These are phyloP conservation scores for Mortierella sp. DNA, from an alignment of 371 early-diverging fungal species.

Conservation along the genomic window DNA sequence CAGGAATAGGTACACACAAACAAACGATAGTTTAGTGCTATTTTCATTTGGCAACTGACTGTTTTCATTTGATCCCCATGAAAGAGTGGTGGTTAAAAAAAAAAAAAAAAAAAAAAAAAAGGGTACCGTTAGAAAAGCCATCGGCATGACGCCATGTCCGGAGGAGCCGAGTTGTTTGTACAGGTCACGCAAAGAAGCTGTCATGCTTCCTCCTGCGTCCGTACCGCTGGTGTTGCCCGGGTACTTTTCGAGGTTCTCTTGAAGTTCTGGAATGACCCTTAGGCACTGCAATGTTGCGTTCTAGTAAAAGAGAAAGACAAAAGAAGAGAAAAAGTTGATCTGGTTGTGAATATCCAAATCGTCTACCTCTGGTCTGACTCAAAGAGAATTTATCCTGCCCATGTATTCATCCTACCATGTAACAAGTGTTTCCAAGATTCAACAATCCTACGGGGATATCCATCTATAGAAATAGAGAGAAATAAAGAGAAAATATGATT, in stretches of 20 bases:
- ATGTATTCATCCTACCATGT: slow-evolving; percentile 71
- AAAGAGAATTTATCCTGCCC: not conserved
- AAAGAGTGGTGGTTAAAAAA: not conserved
- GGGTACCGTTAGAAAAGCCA: slow-evolving; percentile 79
- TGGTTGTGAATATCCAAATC: not conserved
- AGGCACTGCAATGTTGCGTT: slow-evolving; percentile 98
- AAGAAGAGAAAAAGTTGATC: not conserved
- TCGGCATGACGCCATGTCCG: slow-evolving; percentile 81
- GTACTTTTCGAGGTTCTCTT: slow-evolving; percentile 45
- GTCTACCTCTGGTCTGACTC: not conserved
- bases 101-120: not conserved
- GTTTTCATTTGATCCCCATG: not conserved
- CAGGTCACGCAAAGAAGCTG: slow-evolving; percentile 77
- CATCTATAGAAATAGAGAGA: slow-evolving; percentile 54
- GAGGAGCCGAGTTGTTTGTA: slow-evolving; percentile 76
- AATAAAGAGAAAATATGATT: not conserved
- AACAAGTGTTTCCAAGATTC: slow-evolving; percentile 99
- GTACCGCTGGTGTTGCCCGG: slow-evolving; percentile 30
- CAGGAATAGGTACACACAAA: slow-evolving; percentile 11
- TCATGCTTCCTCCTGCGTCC: slow-evolving; percentile 69
- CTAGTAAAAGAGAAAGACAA: slow-evolving; percentile 35
- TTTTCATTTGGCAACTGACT: not conserved
- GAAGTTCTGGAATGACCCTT: slow-evolving; percentile 88
- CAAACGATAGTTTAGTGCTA: not conserved
- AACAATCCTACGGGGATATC: slow-evolving; percentile 90